Conservation (phyloP, 192 early-diverging fungal species). For the Linnemannia hyalina region DNA sequence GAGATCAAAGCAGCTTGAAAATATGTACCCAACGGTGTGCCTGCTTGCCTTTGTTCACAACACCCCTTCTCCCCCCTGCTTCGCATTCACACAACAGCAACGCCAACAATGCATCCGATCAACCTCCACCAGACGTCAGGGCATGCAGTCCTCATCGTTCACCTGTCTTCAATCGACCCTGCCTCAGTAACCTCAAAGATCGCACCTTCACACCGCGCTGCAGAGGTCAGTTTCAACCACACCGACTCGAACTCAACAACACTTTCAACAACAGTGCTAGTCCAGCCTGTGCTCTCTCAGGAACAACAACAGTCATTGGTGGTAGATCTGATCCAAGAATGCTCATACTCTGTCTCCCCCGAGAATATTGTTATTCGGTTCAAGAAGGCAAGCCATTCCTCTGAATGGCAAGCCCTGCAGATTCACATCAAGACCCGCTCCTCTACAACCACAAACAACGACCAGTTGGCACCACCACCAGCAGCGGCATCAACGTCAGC, state of each 20-base stretch:
- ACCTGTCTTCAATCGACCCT: slow-evolving; percentile 19
- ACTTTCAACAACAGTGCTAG: not conserved
- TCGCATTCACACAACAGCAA: not conserved
- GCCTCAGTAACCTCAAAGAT: slow-evolving; percentile 9
- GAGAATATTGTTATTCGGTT: slow-evolving; percentile 40
- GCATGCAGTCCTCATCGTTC: slow-evolving; percentile 40
- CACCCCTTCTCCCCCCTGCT: not conserved
- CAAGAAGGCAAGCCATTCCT: not conserved
- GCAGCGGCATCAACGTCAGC: not conserved
- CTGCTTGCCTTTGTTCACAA: not conserved
- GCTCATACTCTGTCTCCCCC: not conserved
- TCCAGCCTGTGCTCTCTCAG: slow-evolving; percentile 5
- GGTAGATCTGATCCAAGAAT: slow-evolving; percentile 13
- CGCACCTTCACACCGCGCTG: not conserved
- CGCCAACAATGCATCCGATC: slow-evolving; percentile 7
- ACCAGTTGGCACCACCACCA: no score
- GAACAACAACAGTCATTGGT: not conserved
- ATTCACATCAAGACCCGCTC: not conserved
- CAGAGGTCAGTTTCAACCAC: slow-evolving; percentile 1
- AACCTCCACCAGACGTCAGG: slow-evolving; percentile 34
- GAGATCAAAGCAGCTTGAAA: not conserved
- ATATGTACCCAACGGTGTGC: not conserved
- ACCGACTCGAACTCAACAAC: not conserved
- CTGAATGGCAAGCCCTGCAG: slow-evolving; percentile 39
- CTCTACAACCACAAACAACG: not conserved